Percentiles rank a stretch among this genome's conserved stretches.
Conservation (phyloP, 192 early-diverging fungal genomes). For the Lunasporangiospora selenospora region DNA sequence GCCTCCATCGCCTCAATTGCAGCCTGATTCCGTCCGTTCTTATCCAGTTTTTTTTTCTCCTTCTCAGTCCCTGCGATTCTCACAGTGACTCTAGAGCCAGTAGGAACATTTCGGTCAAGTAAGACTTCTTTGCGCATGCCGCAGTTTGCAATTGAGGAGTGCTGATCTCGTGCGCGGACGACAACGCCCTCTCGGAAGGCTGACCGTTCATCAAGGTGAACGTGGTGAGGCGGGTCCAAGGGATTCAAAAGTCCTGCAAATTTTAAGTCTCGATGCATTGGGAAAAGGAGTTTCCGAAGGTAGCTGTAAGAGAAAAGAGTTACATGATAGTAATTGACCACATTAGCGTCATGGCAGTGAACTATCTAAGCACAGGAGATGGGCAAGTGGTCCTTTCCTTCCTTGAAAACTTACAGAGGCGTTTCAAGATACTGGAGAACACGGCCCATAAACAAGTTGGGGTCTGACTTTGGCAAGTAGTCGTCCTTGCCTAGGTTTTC, state of each 20-base stretch:
- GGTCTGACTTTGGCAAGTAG: constrained; percentile 54
- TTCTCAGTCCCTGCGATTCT: constrained; percentile 34
- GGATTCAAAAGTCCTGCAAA: constrained; percentile 70
- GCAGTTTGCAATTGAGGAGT: constrained; percentile 44
- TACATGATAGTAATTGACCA: no score
- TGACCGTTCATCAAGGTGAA: constrained; percentile 63
- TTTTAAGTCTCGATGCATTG: constrained; percentile 68
- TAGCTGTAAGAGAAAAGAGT: constrained; percentile 38
- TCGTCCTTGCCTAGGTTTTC: constrained; percentile 48
- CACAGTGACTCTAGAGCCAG: constrained; percentile 67
- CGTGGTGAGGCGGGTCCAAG: constrained; percentile 72
- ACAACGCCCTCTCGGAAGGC: constrained; percentile 69
- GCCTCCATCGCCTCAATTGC: constrained; percentile 42
- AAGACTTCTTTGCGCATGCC: constrained; percentile 52
- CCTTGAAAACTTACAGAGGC: constrained; percentile 58
- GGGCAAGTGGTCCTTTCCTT: background rate
- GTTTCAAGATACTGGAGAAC: constrained; percentile 74
- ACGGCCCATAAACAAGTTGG: constrained; percentile 68
- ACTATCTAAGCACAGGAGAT: no score
- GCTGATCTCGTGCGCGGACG: constrained; percentile 35
- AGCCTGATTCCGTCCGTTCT: constrained; percentile 26
- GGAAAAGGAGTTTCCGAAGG: constrained; percentile 69
- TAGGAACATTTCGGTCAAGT: constrained; percentile 59
- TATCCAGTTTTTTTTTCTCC: constrained; percentile 33
- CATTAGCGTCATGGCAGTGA: no score